Conservation (phyloP, 177 flowering plant species). For the Telopea speciosissima region DNA sequence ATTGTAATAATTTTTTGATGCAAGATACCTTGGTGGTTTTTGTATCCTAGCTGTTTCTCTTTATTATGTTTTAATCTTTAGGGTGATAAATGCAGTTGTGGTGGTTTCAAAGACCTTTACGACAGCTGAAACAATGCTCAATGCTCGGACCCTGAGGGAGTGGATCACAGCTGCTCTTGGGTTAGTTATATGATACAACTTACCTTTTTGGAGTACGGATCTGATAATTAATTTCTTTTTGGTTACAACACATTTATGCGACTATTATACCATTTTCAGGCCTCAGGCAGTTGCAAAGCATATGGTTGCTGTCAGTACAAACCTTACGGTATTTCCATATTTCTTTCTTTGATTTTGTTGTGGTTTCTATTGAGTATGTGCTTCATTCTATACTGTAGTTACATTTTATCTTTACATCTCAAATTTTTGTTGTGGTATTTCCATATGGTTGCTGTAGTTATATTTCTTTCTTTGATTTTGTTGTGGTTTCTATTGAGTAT, state of each 20-base stretch:
- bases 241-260: neutral
- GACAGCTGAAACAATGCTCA: conserved; percentile 98
- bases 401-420: no score
- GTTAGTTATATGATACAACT: conserved; percentile 36
- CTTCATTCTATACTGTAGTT: no score
- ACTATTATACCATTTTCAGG: conserved; percentile 34
- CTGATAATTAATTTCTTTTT: neutral
- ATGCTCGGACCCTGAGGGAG: conserved; percentile 91
- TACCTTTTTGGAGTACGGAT: neutral
- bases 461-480: conserved; percentile 1
- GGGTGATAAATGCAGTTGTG: conserved; percentile 48
- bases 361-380: no score
- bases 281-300: conserved; percentile 94
- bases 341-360: neutral
- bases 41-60: no score
- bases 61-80: no score
- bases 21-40: no score
- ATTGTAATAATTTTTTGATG: no score
- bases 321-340: conserved; percentile 51
- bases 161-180: conserved; percentile 89
- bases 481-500: no score
- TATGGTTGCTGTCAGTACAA: conserved; percentile 99
- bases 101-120: conserved; percentile 98
- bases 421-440: no score
- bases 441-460: neutral